phyloP scores from a whole-genome alignment of 2,329 filamentous ascomycete genomes.

The Exophiala mesophila region DNA sequence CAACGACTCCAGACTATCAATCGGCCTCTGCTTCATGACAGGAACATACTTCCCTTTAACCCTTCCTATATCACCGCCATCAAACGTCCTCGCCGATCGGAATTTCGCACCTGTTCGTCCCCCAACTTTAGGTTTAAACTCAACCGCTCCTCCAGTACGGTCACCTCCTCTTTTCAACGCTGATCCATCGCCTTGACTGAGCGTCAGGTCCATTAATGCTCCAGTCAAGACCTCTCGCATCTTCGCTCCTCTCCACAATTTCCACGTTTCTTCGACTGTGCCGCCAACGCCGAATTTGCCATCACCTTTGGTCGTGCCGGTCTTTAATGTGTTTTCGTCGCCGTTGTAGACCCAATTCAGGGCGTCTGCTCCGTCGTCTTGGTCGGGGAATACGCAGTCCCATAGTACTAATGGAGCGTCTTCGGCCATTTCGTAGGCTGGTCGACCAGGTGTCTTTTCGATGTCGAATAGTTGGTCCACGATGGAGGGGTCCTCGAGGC shows the following conservation, averaged over 20 bases:
- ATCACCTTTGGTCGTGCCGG: constrained; percentile 44
- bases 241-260: constrained; percentile 74
- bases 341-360: constrained; percentile 76
- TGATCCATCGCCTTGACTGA: constrained; percentile 38
- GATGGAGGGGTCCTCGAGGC: constrained; percentile 70
- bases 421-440: constrained; percentile 83
- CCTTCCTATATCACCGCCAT: constrained; percentile 52
- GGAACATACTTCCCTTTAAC: constrained; percentile 55
- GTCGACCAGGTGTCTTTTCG: constrained; percentile 64
- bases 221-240: constrained; percentile 83
- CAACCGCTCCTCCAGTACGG: neutral
- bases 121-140: no score
- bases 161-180: constrained; percentile 25
- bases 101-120: constrained; percentile 20
- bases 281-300: constrained; percentile 61
- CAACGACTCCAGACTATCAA: constrained; percentile 57
- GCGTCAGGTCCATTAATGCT: constrained; percentile 62
- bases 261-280: constrained; percentile 73
- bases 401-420: constrained; percentile 89
- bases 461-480: constrained; percentile 72
- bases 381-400: constrained; percentile 82
- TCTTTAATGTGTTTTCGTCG: constrained; percentile 47
- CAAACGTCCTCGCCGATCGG: constrained; percentile 51
- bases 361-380: constrained; percentile 51
- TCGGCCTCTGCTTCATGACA: constrained; percentile 51